Base-by-base conservation (phyloP, 257 asterid species). In the Datura wrightii region DNA sequence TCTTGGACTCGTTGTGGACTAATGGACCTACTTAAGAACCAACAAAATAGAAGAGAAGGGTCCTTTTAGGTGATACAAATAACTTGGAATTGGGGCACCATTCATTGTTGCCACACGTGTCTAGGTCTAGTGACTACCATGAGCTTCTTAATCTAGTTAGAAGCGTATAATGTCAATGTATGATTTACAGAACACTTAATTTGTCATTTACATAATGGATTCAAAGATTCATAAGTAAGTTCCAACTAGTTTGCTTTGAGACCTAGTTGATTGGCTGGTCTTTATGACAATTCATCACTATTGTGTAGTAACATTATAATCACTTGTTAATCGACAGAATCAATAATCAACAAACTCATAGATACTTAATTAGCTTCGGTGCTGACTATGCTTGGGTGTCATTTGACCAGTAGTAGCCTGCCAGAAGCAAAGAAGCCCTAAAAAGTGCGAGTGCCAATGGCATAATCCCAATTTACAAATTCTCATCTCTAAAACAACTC, bases 191-290 rank as follows among this genome's bases (percentile, higher is more conserved):
- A 69, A 71, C 18, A 55, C 37, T n/a, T 69, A 15, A 69, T 39
- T 42, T 69, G 52, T 69, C 79, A 18, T 18, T 18, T 42, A 16
- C 79, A 71, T 18, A n/a, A 50, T 48, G 59, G 80, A 72, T 72
- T 46, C 41, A 46, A 19, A 48, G 44, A 50, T 76, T 31, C 62
- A 76, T 31, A 76, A 76, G 82, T 31, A 6, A 1, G 2, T 48
- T 76, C 62, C 4, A 50, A 52, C 46, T 50, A 76, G 44, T 50
- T 50, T 24, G 62, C 19, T 37, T 46, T 19, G n/a, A 46, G 42
- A 15, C 10, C 19, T 74, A 74, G 59, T 46, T 6, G 18, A 74
- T 74, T 11, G 80, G 48, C 41, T 19, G 42, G 41, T 48, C 59
- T 19, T 50, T 24, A 19, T 74, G 41, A 46, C 42, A 74, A 48